A percentile compares a stretch with the other conserved stretches of the same genome.
phyloP scores from a whole-genome alignment of 805 yeast species.

The Kazachstania psychrophila region DNA sequence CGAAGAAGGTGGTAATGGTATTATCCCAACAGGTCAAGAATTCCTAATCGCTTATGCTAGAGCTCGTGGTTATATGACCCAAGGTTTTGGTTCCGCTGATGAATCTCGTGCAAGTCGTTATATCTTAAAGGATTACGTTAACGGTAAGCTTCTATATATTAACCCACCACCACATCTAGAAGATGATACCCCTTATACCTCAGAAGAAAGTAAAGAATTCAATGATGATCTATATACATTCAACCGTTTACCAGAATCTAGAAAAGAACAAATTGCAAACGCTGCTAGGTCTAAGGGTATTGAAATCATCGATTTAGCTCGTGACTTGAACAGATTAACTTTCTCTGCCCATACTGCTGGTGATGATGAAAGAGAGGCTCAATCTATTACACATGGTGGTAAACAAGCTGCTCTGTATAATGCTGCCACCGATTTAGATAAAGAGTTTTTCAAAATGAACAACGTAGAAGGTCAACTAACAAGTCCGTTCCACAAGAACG shows the following conservation, averaged over 20 bases:
- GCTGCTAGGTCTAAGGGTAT: slow-evolving; percentile 55
- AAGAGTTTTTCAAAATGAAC: slow-evolving; percentile 71
- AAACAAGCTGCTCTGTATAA: slow-evolving; percentile 69
- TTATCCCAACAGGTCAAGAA: slow-evolving; percentile 78
- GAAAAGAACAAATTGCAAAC: slow-evolving; percentile 58
- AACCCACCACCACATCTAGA: slow-evolving; percentile 77
- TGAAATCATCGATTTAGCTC: slow-evolving; percentile 53
- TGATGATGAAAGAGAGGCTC: slow-evolving; percentile 36
- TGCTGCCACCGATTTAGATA: slow-evolving; percentile 75
- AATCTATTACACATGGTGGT: slow-evolving; percentile 64
- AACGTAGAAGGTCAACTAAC: slow-evolving; percentile 52
- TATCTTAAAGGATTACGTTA: slow-evolving; percentile 87
- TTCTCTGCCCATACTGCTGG: slow-evolving; percentile 69
- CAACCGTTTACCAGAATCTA: slow-evolving; percentile 55
- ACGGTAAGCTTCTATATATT: slow-evolving; percentile 75
- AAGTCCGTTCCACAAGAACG: slow-evolving; percentile 63
- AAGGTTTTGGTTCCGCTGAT: slow-evolving; percentile 95
- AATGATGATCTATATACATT: slow-evolving; percentile 68
- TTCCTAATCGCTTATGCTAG: slow-evolving; percentile 85
- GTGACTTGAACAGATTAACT: slow-evolving; percentile 61
- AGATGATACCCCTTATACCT: slow-evolving; percentile 43
- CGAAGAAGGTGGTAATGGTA: slow-evolving; percentile 84
- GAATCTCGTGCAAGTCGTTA: slow-evolving; percentile 90
- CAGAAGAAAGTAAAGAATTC: slow-evolving; percentile 52
- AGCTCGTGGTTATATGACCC: slow-evolving; percentile 96